phyloP scores from a whole-genome alignment of 2,329 filamentous ascomycete species.

The Diaporthe citriasiana region DNA sequence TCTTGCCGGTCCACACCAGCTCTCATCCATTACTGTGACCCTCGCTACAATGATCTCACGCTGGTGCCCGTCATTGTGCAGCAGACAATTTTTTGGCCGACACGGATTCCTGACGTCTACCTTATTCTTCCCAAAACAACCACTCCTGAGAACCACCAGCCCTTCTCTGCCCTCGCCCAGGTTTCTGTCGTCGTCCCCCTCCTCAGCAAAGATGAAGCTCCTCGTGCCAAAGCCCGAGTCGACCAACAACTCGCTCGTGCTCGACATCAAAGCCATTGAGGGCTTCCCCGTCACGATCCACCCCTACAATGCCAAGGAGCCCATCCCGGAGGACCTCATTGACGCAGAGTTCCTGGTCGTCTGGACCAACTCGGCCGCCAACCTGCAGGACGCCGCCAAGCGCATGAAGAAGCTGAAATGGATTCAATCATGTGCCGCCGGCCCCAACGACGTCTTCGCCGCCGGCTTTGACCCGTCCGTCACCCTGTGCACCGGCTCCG shows the following conservation, averaged over 20 bases:
- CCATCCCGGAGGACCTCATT: conserved; percentile 68
- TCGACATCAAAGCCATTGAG: conserved; percentile 68
- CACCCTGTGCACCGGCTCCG: conserved; percentile 72
- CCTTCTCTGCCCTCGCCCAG: too few relatives aligned
- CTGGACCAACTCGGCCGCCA: conserved; percentile 71
- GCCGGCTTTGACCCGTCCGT: conserved; percentile 71
- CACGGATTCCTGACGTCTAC: not conserved
- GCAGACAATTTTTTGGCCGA: not conserved
- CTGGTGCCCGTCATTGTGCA: conserved; percentile 5
- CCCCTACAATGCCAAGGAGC: conserved; percentile 69
- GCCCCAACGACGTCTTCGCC: conserved; percentile 74
- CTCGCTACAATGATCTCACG: conserved; percentile 33
- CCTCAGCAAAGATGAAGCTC: conserved; percentile 67
- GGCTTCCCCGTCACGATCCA: conserved; percentile 72
- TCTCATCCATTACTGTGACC: not conserved
- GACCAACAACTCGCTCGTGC: conserved; percentile 45
- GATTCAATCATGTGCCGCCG: conserved; percentile 77
- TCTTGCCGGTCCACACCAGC: conserved; percentile 11
- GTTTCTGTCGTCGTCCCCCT: not conserved
- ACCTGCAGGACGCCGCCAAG: conserved; percentile 70
- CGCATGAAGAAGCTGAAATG: conserved; percentile 71
- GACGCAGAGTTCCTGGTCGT: conserved; percentile 74
- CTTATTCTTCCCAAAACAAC: not conserved
- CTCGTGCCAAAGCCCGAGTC: conserved; percentile 72
- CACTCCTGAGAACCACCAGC: too few relatives aligned